These are phyloP conservation scores for Cordyceps militaris DNA, from an alignment of 2,329 filamentous ascomycete genomes.

Conservation along the genomic window DNA sequence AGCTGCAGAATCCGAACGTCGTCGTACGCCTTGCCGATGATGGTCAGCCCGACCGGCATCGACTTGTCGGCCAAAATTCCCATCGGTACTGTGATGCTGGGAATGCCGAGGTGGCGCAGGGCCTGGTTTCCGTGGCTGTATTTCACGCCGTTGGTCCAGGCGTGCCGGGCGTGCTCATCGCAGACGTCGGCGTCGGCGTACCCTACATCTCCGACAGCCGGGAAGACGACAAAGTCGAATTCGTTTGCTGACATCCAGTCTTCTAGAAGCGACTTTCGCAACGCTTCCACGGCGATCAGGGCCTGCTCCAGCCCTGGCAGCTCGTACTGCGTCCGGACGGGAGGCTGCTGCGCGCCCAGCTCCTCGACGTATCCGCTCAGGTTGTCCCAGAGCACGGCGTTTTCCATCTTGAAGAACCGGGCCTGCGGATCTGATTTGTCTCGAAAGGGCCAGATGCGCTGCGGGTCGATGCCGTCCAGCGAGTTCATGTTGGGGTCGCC, in stretches of 20 bases:
- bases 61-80: constrained; percentile 36
- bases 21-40: constrained; percentile 41
- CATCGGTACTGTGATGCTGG: constrained; percentile 47
- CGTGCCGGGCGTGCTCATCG: constrained; percentile 14
- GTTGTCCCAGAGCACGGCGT: constrained; percentile 17
- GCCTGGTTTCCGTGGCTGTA: constrained; percentile 48
- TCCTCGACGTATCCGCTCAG: constrained; percentile 15
- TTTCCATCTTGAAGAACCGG: constrained; percentile 13
- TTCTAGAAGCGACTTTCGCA: constrained; percentile 42
- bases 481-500: constrained; percentile 32
- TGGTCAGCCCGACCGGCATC: constrained; percentile 47
- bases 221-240: constrained; percentile 41
- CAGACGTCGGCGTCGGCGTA: constrained; percentile 37
- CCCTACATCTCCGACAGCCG: constrained; percentile 41
- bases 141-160: constrained; percentile 36
- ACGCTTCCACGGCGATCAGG: constrained; percentile 36
- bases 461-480: constrained; percentile 28
- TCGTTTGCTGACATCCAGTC: constrained; percentile 37
- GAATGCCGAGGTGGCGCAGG: constrained; percentile 47
- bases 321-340: constrained; percentile 29
- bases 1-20: constrained; percentile 27
- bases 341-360: neutral
- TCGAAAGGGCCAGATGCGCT: constrained; percentile 27
- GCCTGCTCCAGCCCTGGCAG: constrained; percentile 34
- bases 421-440: constrained; percentile 13